phyloP scores from a whole-genome alignment of 352 stramenopile genomes.

The Phytopythium cucurbitacearum region DNA sequence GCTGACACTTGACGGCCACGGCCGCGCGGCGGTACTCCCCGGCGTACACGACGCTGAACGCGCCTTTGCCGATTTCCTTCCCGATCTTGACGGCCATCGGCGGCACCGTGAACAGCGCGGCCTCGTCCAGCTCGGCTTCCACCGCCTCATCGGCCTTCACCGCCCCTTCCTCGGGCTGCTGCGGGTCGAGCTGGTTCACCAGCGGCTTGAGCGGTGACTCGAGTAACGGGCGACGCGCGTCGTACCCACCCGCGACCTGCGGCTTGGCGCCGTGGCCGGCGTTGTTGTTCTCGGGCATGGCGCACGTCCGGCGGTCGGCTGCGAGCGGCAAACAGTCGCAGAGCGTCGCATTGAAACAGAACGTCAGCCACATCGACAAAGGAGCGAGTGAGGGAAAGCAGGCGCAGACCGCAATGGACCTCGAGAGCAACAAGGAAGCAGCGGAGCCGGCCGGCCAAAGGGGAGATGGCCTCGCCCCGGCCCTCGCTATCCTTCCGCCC shows the following conservation, averaged over 20 bases:
- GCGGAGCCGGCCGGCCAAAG: no score
- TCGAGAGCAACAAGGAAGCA: no score
- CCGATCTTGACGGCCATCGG: conserved; percentile 61
- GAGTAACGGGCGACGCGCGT: conserved; percentile 11
- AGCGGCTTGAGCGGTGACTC: conserved; percentile 4
- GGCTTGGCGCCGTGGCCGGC: conserved; percentile 18
- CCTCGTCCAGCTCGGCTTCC: conserved; percentile 20
- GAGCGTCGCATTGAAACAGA: background rate
- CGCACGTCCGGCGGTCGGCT: conserved; percentile 3
- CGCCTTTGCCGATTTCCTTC: conserved; percentile 80
- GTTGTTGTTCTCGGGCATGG: conserved; percentile 4
- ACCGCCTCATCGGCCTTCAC: conserved; percentile 7
- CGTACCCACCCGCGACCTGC: conserved; percentile 33
- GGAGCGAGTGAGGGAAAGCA: no score
- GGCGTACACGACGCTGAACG: conserved; percentile 76
- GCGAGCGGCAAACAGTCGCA: conserved; percentile 2
- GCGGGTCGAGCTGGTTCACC: conserved; percentile 12
- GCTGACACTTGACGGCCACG: conserved; percentile 84
- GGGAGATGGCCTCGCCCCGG: background rate
- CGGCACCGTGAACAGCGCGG: conserved; percentile 52
- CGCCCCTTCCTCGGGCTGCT: conserved; percentile 16
- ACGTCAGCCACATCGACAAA: background rate
- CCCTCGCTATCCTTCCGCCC: background rate
- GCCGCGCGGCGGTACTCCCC: conserved; percentile 69
- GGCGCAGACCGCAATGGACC: no score